Evolutionary conservation across 2,329 filamentous ascomycete genomes (phyloP), one percentile per base, ranked within the genome.

Genomic region (Fusarium mexicanum): DNA sequence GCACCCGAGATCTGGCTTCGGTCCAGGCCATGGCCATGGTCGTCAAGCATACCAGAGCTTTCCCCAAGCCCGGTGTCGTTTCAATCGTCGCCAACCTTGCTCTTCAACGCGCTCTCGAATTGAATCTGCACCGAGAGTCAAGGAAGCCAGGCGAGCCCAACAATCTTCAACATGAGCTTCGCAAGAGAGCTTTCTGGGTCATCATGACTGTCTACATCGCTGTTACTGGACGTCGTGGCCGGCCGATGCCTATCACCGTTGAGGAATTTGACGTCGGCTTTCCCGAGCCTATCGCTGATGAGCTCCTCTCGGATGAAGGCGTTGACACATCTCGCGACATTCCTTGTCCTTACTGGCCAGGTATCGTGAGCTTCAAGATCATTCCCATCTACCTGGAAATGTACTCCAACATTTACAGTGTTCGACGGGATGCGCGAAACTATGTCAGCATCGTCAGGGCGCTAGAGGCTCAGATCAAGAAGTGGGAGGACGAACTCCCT

Each of bases 211-310:
- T 95, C 20, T 87, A 91, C 68, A 86, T 93, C 16, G 90, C 89
- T n/a, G 84, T 96, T 16, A 91, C 91, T 75, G 93, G 93, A 26
- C 93, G 93, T 66, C 89, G 95, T 41, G 94, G 94, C 24, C 87
- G 91, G 22, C 94, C 94, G 3, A 93, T 96, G 88, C 90, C 91
- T 4, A 88, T 96, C 54, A 88, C 90, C 17, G 84, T 91, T 8
- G 90, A 93, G 59, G 93, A 96, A 72, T 92, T 95, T 75, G 94
- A 97, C 77, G 89, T 93, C 41, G 93, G 94, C 70, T 89, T 94
- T 54, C 94, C 94, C 3, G 88, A 93, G 65, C 84, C 90, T 10
- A 87, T 95, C 38, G 86, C 91, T 33, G 94, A 97, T 79, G 91
- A 93, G 74, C 85, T 91, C 37, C 87, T 94, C 0, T 89, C 88